Percentiles rank a stretch among this genome's conserved stretches.
phyloP scores from a whole-genome alignment of 805 yeast genomes.

The Brettanomyces bruxellensis region DNA sequence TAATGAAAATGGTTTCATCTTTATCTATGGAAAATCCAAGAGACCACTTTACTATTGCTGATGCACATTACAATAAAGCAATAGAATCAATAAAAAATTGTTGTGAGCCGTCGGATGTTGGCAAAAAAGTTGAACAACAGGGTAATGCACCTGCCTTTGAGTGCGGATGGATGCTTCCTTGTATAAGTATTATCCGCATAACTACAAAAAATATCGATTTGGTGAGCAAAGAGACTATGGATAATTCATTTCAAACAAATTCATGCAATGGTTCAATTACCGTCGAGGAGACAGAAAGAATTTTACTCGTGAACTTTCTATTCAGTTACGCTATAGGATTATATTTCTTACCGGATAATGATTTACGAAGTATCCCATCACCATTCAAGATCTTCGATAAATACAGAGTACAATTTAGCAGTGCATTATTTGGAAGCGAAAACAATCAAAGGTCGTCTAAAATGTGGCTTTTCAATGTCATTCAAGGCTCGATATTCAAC shows the following conservation, averaged over 20 bases:
- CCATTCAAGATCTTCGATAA: conserved; percentile 30
- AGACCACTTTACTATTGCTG: conserved; percentile 12
- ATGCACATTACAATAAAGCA: conserved; percentile 19
- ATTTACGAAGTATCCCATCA: conserved; percentile 27
- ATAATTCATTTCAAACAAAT: not conserved
- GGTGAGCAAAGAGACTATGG: conserved; percentile 3
- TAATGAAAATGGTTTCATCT: not conserved
- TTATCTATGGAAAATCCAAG: conserved; percentile 21
- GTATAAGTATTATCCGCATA: conserved; percentile 30
- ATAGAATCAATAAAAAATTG: conserved; percentile 5
- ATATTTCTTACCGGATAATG: conserved; percentile 25
- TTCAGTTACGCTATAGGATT: conserved; percentile 32
- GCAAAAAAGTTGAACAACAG: not conserved
- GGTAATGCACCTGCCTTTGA: conserved; percentile 5
- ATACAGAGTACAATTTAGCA: conserved; percentile 17
- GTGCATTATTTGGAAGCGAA: conserved; percentile 2
- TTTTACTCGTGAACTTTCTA: conserved; percentile 19
- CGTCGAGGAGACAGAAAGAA: not conserved
- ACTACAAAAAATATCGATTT: conserved; percentile 26
- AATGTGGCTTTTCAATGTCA: conserved; percentile 30
- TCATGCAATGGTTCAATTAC: not conserved
- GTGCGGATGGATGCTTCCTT: conserved; percentile 30
- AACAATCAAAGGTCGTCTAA: not conserved
- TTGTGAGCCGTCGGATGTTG: no score
- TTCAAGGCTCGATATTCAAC: conserved; percentile 28